phyloP scores from a whole-genome alignment of 78 protist genomes.

The Salpingoeca rosetta region DNA sequence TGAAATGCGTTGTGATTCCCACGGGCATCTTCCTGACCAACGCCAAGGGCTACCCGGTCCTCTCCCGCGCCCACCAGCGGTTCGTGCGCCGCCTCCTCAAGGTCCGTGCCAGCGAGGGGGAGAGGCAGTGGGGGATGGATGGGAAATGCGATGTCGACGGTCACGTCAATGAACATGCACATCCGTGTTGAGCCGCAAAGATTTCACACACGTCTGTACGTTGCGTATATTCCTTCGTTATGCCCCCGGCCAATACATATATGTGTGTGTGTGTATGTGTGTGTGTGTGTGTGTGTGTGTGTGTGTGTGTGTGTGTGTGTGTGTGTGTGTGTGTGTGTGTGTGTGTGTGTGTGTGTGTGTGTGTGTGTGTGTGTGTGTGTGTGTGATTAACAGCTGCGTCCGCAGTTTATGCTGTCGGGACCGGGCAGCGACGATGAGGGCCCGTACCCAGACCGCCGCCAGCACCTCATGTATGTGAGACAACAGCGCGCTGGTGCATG shows the following conservation, averaged over 20 bases:
- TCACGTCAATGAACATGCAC: no score
- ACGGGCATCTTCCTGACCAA: slow-evolving; percentile 54
- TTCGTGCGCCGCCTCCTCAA: slow-evolving; percentile 17
- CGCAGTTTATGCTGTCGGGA: background rate
- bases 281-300: background rate
- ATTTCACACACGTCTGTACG: no score
- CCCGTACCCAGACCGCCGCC: slow-evolving; percentile 30
- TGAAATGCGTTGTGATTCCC: slow-evolving; percentile 56
- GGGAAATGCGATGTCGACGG: no score
- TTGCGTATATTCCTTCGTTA: no score
- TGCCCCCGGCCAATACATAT: no score
- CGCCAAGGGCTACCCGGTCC: slow-evolving; percentile 57
- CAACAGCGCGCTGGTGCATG: no score
- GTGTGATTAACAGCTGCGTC: background rate
- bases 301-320: background rate
- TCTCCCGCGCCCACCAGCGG: slow-evolving; percentile 59
- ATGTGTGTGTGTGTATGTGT: no score
- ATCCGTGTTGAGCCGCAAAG: no score
- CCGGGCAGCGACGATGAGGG: slow-evolving; percentile 7
- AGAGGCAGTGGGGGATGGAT: no score
- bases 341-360: slow-evolving; percentile 3
- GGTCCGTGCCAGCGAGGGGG: background rate
- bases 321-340: slow-evolving; percentile 1
- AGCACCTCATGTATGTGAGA: slow-evolving; percentile 2
- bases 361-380: background rate